Conservation (phyloP, 495 filamentous ascomycete genomes). For the Xylaria acuta region DNA sequence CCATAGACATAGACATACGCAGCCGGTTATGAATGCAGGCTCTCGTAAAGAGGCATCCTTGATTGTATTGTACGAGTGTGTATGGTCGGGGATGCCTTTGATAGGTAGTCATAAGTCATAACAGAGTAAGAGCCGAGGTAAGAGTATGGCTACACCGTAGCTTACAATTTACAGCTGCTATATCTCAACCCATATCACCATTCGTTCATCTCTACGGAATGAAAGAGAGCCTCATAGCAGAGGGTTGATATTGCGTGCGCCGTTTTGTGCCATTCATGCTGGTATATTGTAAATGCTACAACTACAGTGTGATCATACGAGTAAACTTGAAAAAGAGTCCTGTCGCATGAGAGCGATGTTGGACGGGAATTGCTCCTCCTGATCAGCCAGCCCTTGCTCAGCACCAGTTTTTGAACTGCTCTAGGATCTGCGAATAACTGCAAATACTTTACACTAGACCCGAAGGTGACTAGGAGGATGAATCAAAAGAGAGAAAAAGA, state of each 20-base stretch:
- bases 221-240: neutral
- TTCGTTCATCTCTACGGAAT: neutral
- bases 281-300: neutral
- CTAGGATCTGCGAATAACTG: constrained; percentile 2
- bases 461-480: neutral
- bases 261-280: neutral
- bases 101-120: neutral
- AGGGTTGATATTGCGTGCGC: neutral
- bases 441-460: neutral
- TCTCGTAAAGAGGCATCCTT: too few relatives aligned
- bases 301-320: neutral
- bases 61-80: too few relatives aligned
- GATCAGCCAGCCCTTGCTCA: neutral
- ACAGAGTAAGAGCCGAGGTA: neutral
- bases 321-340: neutral
- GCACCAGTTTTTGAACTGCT: neutral
- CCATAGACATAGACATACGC: too few relatives aligned
- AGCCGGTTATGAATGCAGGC: too few relatives aligned
- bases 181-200: neutral
- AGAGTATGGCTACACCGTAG: neutral
- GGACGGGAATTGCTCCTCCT: neutral
- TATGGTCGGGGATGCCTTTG: too few relatives aligned
- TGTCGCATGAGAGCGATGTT: neutral
- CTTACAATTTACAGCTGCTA: too few relatives aligned
- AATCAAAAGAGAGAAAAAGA: neutral